Evolutionary conservation across 192 early-diverging fungal genomes (phyloP), one percentile per base, ranked within the genome.

Genomic region (Entomortierella beljakovae): DNA sequence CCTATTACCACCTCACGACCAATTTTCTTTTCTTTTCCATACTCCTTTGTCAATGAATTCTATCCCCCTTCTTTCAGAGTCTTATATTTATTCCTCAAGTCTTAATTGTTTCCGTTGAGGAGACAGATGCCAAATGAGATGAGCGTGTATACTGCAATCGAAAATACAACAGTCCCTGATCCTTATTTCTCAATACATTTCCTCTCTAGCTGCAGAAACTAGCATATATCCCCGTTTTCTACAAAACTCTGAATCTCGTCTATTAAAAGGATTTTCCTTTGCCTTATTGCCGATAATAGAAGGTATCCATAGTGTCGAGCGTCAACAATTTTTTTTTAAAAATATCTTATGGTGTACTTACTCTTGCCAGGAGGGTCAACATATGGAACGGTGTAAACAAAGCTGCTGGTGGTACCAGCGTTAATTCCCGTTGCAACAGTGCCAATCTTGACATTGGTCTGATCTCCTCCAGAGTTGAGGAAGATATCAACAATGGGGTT

Each of bases 361-460:
- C 74, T 68, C 65, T 68, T 61, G 46, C 74, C 74, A 38, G 67
- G 60, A 34, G 74, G 74, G 11, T 53, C 38, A 34, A 77, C 74
- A 23, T 55, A 40, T n/a, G 65, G 66, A 32, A 77, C 66, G 28
- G 43, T 69, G 53, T 61, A 77, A 5, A 35, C 6, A 42, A 48
- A 6, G 48, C 52, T 62, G 8, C 8, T 25, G 18, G 23, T 38
- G 9, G 33, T 57, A 42, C 46, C 33, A 22, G 35, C 61, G 5
- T 68, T 50, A 16, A 69, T 26, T 22, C 37, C 37, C 16, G 42
- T 31, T 37, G 74, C 74, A 20, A 77, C 48, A 8, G 59, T 50
- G 25, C 52, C 64, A 11, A 75, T 28, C 51, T 68, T 51, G 48
- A 57, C 20, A 34, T 43, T 60, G 46, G 18, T 25, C 53, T 51